phyloP scores from a whole-genome alignment of 345 rosid genomes.

The Gynandropsis gynandra region DNA sequence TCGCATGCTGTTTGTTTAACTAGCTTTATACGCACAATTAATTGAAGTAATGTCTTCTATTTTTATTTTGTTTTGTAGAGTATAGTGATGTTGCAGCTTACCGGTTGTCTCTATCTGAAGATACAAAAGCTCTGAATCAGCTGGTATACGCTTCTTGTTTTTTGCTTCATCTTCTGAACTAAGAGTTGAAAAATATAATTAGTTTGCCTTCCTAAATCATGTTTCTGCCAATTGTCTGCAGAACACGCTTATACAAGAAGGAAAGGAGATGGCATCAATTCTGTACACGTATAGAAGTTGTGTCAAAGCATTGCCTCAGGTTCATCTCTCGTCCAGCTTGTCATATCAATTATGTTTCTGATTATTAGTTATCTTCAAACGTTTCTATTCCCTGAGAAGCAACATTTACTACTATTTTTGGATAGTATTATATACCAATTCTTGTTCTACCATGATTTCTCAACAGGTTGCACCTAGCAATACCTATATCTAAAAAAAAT shows the following conservation, averaged over 20 bases:
- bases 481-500: not conserved
- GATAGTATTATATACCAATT: not conserved
- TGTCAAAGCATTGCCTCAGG: conserved; percentile 99
- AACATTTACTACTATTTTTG: not conserved
- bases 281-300: conserved; percentile 97
- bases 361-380: not conserved
- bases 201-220: conserved; percentile 10
- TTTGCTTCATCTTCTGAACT: conserved; percentile 2
- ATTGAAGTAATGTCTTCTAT: not conserved
- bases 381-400: not conserved
- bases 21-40: no score
- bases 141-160: conserved; percentile 43
- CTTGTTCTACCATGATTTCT: not conserved
- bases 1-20: not conserved
- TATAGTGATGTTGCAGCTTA: conserved; percentile 90
- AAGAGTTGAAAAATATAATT: conserved; percentile 2
- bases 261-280: conserved; percentile 94
- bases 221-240: conserved; percentile 29
- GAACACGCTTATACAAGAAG: conserved; percentile 89
- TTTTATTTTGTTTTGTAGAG: conserved; percentile 65
- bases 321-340: conserved; percentile 18
- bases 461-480: not conserved
- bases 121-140: conserved; percentile 96
- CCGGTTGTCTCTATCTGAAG: conserved; percentile 88
- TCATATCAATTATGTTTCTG: not conserved